Conservation (phyloP, 495 filamentous ascomycete genomes). For the Chaetomidium leptoderma region DNA sequence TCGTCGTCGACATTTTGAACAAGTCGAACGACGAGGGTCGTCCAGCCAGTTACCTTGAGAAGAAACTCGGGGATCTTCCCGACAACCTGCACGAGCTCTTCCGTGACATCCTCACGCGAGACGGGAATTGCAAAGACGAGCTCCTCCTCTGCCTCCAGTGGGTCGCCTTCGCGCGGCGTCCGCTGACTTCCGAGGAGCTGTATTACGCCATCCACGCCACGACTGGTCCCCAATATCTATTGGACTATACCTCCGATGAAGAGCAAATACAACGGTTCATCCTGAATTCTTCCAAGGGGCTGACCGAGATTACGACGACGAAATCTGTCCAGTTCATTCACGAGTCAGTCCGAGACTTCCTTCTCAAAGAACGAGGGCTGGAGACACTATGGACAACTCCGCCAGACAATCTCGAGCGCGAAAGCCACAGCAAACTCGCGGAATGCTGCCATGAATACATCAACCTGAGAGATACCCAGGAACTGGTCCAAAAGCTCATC, state of each 20-base stretch:
- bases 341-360: conserved; percentile 42
- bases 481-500: too few species aligned
- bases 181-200: conserved; percentile 33
- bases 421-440: conserved; percentile 37
- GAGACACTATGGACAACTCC: conserved; percentile 34
- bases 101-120: conserved; percentile 35
- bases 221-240: conserved; percentile 12
- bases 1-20: conserved; percentile 46
- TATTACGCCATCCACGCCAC: conserved; percentile 36
- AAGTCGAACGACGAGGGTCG: conserved; percentile 34
- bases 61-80: conserved; percentile 33
- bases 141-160: conserved; percentile 40
- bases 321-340: conserved; percentile 42
- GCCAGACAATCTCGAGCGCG: conserved; percentile 20
- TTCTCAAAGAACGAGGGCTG: conserved; percentile 31
- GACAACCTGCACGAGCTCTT: conserved; percentile 34
- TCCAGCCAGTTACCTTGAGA: conserved; percentile 8
- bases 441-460: too few species aligned
- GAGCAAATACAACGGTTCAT: conserved; percentile 28
- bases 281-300: conserved; percentile 34
- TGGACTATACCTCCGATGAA: conserved; percentile 13
- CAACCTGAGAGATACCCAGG: too few species aligned
- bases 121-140: conserved; percentile 26
- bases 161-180: conserved; percentile 35
- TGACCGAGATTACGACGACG: conserved; percentile 32